Base-by-base conservation (phyloP, 176 grass and related monocot genomes). In the Guadua angustifolia region DNA sequence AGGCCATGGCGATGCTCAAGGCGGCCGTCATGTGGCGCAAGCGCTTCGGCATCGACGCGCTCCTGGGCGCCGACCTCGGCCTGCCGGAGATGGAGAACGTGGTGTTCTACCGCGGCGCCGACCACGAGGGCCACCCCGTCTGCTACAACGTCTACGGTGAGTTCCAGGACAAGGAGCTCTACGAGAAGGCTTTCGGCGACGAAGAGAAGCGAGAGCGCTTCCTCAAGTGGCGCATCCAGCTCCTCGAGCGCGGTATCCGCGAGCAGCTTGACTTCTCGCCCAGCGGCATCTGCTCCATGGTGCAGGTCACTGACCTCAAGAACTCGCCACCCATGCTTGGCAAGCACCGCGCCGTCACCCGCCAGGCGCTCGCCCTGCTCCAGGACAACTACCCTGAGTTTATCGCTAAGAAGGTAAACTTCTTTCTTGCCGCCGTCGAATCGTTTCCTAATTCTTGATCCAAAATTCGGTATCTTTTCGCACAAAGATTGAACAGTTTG, bases 301-400 rank as follows among this genome's bases (percentile, higher is more conserved):
- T 98, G 33, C 95, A 98, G 89, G 92, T 98, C 79, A 98, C 95
- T 0, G 95, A 98, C 76, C 89, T 95, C 77, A 98, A 90, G 93
- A 98, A 98, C 86, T 89, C 95, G 14, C 95, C 95, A 3, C 88
- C 88, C 59, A 91, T 92, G 58, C 89, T 98, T 47, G 95, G 95
- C 75, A 95, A 98, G 87, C 95, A 95, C 79, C 93, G 95, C 44
- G 44, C 87, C 69, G 95, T 93, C 67, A 95, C 93, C 0, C 88
- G 77, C 39, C 95, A 94, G 83, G 93, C 93, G 0, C 79, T 98
- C 9, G 74, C 91, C 5, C 79, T 98, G 76, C 84, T 98, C 40
- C 95, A 98, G 85, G 95, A 98, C 83, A 98, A 98, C 83, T 98
- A 98, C 80, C 95, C 95, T 26, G 95, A 98, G 60, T 95, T 98